Evolutionary conservation across 768 basidiomycete genomes (phyloP).

Genomic region (Udeniomyces megalosporus): DNA sequence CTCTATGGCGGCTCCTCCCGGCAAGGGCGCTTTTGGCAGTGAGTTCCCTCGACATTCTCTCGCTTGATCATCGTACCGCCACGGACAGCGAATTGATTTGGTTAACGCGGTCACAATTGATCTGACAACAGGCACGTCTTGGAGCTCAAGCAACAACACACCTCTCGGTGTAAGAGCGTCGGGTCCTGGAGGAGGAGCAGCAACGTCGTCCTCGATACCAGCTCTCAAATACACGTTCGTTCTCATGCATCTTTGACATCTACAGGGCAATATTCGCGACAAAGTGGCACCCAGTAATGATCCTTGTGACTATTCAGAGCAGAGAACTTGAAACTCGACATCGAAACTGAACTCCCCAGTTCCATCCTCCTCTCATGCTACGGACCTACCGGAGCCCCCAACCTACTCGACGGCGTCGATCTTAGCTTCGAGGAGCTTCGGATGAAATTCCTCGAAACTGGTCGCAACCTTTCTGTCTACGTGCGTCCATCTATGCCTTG

Average conservation of each 20-base stretch:
- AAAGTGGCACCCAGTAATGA: too few species aligned
- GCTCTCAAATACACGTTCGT: conserved; percentile 1
- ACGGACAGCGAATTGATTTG: too few species aligned
- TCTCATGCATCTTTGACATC: too few species aligned
- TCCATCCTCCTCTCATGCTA: conserved; percentile 2
- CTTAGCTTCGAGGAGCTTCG: conserved; percentile 12
- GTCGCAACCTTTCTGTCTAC: conserved; percentile 11
- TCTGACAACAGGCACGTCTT: background rate
- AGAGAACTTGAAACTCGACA: conserved; percentile 5
- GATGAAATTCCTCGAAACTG: conserved; percentile 5
- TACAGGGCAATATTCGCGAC: too few species aligned
- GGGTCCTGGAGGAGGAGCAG: background rate
- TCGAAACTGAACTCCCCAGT: conserved; percentile 7
- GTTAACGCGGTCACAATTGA: too few species aligned
- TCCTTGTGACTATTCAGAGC: too few species aligned
- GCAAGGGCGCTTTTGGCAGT: background rate
- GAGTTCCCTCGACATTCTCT: background rate
- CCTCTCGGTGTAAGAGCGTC: background rate
- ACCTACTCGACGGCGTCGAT: conserved; percentile 6
- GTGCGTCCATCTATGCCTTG: background rate
- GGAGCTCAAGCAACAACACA: background rate
- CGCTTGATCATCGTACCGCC: background rate
- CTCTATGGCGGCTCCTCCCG: background rate
- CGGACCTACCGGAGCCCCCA: background rate
- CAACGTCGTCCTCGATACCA: background rate